Evolutionary conservation across 1,139 yeast genomes (phyloP).

Genomic region (Geotrichum restrictum): DNA sequence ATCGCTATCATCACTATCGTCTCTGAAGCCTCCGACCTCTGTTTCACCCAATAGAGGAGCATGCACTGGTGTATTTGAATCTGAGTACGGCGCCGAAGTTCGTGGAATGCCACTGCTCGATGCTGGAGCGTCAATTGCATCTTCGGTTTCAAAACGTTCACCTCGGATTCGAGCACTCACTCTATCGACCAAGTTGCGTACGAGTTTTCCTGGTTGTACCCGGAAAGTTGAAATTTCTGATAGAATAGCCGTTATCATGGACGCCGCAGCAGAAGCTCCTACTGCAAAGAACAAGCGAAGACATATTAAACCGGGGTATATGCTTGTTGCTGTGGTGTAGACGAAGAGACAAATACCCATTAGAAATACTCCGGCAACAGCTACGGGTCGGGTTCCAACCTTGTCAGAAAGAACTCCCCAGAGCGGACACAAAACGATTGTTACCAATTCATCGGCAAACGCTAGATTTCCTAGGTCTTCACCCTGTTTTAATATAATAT

Average conservation of each 20-base stretch:
- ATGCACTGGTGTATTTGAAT: background rate
- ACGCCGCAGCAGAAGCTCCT: conserved; percentile 51
- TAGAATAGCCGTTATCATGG: conserved; percentile 50
- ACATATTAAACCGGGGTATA: conserved; percentile 51
- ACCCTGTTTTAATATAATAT: conserved; percentile 38
- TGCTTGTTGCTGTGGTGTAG: conserved; percentile 46
- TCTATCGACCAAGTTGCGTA: conserved; percentile 13
- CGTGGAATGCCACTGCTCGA: background rate
- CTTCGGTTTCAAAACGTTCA: background rate
- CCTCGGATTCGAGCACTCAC: conserved; percentile 2
- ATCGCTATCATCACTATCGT: conserved; percentile 9
- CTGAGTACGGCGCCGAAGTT: background rate
- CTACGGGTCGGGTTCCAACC: conserved; percentile 56
- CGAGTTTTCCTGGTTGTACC: conserved; percentile 19
- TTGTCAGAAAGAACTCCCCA: conserved; percentile 63
- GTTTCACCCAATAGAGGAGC: conserved; percentile 9
- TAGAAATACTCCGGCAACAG: conserved; percentile 47
- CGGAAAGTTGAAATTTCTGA: conserved; percentile 50
- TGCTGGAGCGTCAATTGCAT: background rate
- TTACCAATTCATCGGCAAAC: conserved; percentile 57
- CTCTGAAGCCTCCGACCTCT: conserved; percentile 6
- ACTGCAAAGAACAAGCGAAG: conserved; percentile 56
- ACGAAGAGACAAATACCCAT: conserved; percentile 49
- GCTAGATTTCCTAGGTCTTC: conserved; percentile 58
- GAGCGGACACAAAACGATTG: conserved; percentile 56